Evolutionary conservation across 2,329 filamentous ascomycete genomes (phyloP), one percentile per base, ranked within the genome.

Genomic region (Nemania diffusa): DNA sequence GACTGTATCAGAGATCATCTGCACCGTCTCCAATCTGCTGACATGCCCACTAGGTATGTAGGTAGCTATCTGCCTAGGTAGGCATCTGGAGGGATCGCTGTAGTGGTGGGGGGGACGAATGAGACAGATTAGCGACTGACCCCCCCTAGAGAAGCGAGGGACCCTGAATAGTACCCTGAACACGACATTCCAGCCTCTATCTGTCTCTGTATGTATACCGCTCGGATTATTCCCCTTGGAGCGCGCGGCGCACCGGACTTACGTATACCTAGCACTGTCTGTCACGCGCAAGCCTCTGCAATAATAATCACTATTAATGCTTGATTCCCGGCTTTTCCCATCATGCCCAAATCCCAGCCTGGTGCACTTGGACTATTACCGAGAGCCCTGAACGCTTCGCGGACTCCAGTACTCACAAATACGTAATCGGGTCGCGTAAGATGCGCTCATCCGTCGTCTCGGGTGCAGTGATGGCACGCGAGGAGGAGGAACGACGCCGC

Each of bases 51-150:
- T 48, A 53, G 26, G n/a, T 53, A 53, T 20, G 22, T 56, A 32
- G 37, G 51, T 29, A n/a, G 46, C 57, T 44, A n/a, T n/a, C n/a
- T n/a, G n/a, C n/a, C n/a, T n/a, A 53, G 46, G 22, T 56, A 32
- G 37, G 51, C 40, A n/a, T 52, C 57, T 44, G 37, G 46, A 37
- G 26, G 24, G 15, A 53, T 29, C 22, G 40, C 27, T 40, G 34
- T 11, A 20, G 29, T 40, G 42, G 60, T 51, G 26, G 61, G 57
- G 60, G 60, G 17, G 15, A 1, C 37, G 9, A 32, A 37, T 56
- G 64, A 67, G 24, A 61, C 65, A 67, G 29, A 60, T 64, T 51
- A 44, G 51, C 51, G 61, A 64, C 46, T 20, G 56, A 59, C 50
- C 53, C 60, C 44, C 42, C 42, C 40, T 50, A 37, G 8, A 56